These are phyloP conservation scores for Russula lepida DNA, from an alignment of 768 basidiomycete species.

Conservation along the genomic window DNA sequence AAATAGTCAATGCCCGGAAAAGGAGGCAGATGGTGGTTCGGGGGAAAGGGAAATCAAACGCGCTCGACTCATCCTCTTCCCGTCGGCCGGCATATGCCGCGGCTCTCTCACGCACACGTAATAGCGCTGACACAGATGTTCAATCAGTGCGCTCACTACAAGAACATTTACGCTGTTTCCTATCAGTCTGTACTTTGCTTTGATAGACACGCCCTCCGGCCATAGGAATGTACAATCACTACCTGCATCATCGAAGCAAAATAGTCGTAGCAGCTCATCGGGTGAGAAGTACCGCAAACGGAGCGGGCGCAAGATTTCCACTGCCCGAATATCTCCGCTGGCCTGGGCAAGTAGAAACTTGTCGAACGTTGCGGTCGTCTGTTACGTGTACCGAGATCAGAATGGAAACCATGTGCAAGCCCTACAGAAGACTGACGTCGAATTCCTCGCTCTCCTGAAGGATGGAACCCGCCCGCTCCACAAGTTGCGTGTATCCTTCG, in stretches of 20 bases:
- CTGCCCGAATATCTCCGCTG: constrained; percentile 34
- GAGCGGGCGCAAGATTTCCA: constrained; percentile 51
- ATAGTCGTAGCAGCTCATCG: constrained; percentile 58
- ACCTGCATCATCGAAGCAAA: constrained; percentile 40
- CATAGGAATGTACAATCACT: constrained; percentile 40
- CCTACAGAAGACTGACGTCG: constrained; percentile 39
- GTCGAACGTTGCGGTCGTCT: constrained; percentile 58
- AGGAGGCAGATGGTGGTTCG: constrained; percentile 13
- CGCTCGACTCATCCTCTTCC: neutral
- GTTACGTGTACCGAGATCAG: neutral
- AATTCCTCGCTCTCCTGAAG: constrained; percentile 60
- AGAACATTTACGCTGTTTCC: constrained; percentile 79
- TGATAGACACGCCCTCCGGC: constrained; percentile 51
- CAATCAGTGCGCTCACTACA: constrained; percentile 55
- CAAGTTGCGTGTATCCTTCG: constrained; percentile 67
- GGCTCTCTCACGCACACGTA: neutral
- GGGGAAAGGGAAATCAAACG: neutral
- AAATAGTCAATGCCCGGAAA: constrained; percentile 12
- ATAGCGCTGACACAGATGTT: constrained; percentile 37
- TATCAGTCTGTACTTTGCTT: constrained; percentile 67
- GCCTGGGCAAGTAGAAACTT: constrained; percentile 42
- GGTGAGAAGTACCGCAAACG: constrained; percentile 69
- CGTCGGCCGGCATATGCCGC: constrained; percentile 3
- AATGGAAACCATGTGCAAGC: neutral
- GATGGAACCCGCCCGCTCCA: constrained; percentile 72